phyloP scores from a whole-genome alignment of 2,329 filamentous ascomycete species.

The Diaporthe eres region DNA sequence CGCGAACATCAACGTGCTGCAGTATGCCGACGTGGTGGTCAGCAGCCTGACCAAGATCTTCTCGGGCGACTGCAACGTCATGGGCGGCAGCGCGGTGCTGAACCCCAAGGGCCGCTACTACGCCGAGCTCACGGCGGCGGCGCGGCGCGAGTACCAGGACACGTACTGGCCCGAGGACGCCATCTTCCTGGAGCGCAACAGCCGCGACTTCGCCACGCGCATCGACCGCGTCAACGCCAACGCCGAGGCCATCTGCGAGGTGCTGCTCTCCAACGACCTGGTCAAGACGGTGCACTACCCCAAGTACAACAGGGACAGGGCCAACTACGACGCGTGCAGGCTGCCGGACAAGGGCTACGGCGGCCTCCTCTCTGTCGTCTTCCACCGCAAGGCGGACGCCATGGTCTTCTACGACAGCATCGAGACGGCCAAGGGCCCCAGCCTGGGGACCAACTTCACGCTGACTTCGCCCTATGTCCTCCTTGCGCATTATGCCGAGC shows the following conservation, averaged over 20 bases:
- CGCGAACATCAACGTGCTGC: slow-evolving; percentile 93
- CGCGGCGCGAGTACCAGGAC: slow-evolving; percentile 81
- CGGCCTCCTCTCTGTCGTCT: slow-evolving; percentile 87
- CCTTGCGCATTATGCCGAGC: slow-evolving; percentile 89
- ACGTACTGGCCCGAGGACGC: slow-evolving; percentile 95
- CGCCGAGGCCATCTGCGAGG: slow-evolving; percentile 84
- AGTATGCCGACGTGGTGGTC: slow-evolving; percentile 90
- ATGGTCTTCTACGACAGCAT: slow-evolving; percentile 88
- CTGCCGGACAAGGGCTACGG: slow-evolving; percentile 87
- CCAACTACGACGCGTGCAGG: slow-evolving; percentile 84
- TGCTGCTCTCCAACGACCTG: slow-evolving; percentile 71
- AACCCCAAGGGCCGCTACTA: slow-evolving; percentile 81
- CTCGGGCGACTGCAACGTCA: slow-evolving; percentile 97
- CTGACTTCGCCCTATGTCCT: slow-evolving; percentile 92
- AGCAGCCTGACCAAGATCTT: slow-evolving; percentile 98
- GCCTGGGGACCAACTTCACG: slow-evolving; percentile 96
- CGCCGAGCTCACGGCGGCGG: slow-evolving; percentile 73
- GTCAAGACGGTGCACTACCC: slow-evolving; percentile 91
- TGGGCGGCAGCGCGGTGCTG: slow-evolving; percentile 84
- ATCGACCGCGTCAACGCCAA: slow-evolving; percentile 89
- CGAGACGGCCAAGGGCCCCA: slow-evolving; percentile 92
- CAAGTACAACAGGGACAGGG: slow-evolving; percentile 78
- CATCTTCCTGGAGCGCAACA: slow-evolving; percentile 96
- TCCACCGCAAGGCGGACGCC: slow-evolving; percentile 78
- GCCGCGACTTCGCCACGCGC: slow-evolving; percentile 87